Evolutionary conservation across 768 basidiomycete genomes (phyloP).

Genomic region (Collybia nuda): DNA sequence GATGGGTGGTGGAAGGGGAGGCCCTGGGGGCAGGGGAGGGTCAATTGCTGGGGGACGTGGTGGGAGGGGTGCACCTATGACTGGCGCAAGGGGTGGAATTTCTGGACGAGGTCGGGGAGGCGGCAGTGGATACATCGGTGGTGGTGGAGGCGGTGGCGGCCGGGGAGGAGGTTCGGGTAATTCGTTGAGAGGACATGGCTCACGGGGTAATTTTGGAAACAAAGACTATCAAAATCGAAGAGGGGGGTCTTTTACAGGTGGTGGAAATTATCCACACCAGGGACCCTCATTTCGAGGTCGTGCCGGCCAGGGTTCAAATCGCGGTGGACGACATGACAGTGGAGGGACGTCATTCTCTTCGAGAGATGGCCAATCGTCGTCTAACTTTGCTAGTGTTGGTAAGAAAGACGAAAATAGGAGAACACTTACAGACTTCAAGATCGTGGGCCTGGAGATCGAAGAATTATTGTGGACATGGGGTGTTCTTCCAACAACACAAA

Average conservation of each 20-base stretch:
- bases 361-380: conserved; percentile 49
- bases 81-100: conserved; percentile 41
- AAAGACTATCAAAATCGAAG: conserved; percentile 66
- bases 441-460: conserved; percentile 84
- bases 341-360: conserved; percentile 39
- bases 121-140: conserved; percentile 33
- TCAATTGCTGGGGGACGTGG: conserved; percentile 41
- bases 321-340: conserved; percentile 42
- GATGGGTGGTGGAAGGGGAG: conserved; percentile 26
- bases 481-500: conserved; percentile 34
- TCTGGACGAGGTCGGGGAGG: conserved; percentile 45
- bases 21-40: conserved; percentile 36
- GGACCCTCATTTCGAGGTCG: conserved; percentile 55
- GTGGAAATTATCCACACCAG: conserved; percentile 40
- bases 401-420: conserved; percentile 88
- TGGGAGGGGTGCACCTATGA: conserved; percentile 37
- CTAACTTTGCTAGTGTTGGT: conserved; percentile 48
- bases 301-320: conserved; percentile 52
- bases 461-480: conserved; percentile 91
- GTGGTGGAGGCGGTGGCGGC: conserved; percentile 39
- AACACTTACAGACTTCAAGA: conserved; percentile 98
- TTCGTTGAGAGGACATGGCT: conserved; percentile 60
- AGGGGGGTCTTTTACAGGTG: conserved; percentile 60
- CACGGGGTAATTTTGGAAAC: conserved; percentile 64
- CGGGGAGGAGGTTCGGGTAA: conserved; percentile 46